Evolutionary conservation across 1,139 yeast genomes (phyloP).

Genomic region (Geotrichum phurueaensis): DNA sequence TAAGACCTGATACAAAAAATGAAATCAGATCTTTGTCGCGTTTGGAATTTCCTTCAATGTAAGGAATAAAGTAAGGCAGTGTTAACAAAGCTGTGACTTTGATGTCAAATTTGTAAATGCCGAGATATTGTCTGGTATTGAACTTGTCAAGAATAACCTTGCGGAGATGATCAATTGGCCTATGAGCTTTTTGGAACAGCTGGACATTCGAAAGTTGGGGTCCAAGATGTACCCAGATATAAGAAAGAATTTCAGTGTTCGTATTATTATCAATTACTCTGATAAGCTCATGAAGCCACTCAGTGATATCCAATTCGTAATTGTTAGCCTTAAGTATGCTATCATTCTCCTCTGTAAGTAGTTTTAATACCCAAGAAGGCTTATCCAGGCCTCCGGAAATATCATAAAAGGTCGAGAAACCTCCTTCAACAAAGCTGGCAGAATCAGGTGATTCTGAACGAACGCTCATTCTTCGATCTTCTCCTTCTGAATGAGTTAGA

Average conservation of each 20-base stretch:
- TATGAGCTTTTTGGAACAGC: slow-evolving; percentile 45
- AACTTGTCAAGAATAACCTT: slow-evolving; percentile 54
- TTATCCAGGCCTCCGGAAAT: neutral
- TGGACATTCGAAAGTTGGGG: slow-evolving; percentile 62
- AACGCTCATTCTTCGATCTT: slow-evolving; percentile 18
- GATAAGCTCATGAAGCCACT: slow-evolving; percentile 50
- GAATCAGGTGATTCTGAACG: neutral
- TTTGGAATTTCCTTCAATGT: slow-evolving; percentile 51
- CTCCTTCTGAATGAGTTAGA: slow-evolving; percentile 40
- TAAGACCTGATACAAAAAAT: neutral
- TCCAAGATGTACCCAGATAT: slow-evolving; percentile 60
- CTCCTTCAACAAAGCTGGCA: neutral
- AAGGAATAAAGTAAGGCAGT: slow-evolving; percentile 62
- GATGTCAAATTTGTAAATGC: slow-evolving; percentile 51
- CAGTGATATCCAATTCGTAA: slow-evolving; percentile 41
- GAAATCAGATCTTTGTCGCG: slow-evolving; percentile 53
- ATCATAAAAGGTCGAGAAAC: neutral
- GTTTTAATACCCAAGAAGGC: slow-evolving; percentile 1
- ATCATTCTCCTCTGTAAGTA: neutral
- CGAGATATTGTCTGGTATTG: neutral
- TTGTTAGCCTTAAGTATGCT: slow-evolving; percentile 18
- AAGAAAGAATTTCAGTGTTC: slow-evolving; percentile 68
- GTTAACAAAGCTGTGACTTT: slow-evolving; percentile 62
- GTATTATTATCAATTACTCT: slow-evolving; percentile 48
- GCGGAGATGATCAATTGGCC: slow-evolving; percentile 45